Base-by-base conservation (phyloP, 2,329 filamentous ascomycete genomes). In the Pseudogymnoascus destructans region DNA sequence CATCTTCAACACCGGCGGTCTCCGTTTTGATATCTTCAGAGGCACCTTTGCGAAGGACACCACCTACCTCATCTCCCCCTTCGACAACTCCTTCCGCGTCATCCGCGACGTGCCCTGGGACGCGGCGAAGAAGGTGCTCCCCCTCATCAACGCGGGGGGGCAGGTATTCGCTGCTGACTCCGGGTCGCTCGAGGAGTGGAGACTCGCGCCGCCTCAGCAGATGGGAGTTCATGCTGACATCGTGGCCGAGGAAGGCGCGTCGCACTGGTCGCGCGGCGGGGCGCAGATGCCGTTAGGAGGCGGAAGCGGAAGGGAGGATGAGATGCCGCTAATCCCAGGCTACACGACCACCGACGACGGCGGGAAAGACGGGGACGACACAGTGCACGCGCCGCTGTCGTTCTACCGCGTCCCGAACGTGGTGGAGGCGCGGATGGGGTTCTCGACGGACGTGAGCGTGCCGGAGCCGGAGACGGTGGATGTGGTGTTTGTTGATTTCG, bases 21-120 rank as follows among this genome's bases (percentile, higher is more conserved):
- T 98, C 63, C 87, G 93, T 40, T 98, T 97, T 70, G 93, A 98
- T 70, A 87, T 98, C 61, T 95, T 96, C 77, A 83, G 91, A 70
- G 93, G 93, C 0, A 76, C 85, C 0, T 97, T 97, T 67, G 97
- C 93, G 0, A 82, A 83, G 38, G 93, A 98, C 69, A 86, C 85
- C 3, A 89, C 87, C 0, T 97, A 83, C 68, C 85, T 92, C 36
- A 79, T 97, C 27, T 95, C 87, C 8, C 93, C 93, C 0, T 98
- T 98, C 69, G 82, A 81, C 1, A 95, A 86, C 70, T 81, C 79
- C 1, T 86, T 96, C 70, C 77, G 79, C 23, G 89, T 84, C 64
- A 77, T 96, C 57, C 83, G 85, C 57, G 82, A 95, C 64, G 87
- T 98, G 3, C 88, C 91, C 0, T 95, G 90, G 68, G 73, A 75